Percentiles rank a stretch among this genome's conserved stretches.
Conservation (phyloP, 2,329 filamentous ascomycete genomes). For the Aspergillus aculeatinus region DNA sequence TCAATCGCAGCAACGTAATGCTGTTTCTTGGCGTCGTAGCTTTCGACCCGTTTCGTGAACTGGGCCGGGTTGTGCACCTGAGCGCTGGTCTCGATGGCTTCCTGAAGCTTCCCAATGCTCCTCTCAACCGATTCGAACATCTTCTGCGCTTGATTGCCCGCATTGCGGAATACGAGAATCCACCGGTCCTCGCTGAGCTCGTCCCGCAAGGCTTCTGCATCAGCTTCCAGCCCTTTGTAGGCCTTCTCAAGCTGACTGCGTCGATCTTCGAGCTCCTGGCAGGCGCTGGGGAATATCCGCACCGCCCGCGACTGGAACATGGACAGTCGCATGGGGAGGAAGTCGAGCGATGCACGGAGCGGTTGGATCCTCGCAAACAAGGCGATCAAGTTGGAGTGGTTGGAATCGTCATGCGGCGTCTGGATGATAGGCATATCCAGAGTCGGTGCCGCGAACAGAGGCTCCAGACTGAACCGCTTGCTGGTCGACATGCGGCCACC, state of each 20-base stretch:
- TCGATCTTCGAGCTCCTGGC: slow-evolving; percentile 79
- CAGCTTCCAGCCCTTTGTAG: slow-evolving; percentile 84
- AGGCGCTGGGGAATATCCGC: slow-evolving; percentile 81
- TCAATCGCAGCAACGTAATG: slow-evolving; percentile 95
- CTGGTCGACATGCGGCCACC: slow-evolving; percentile 54
- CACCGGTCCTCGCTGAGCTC: slow-evolving; percentile 94
- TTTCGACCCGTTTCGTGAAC: slow-evolving; percentile 82
- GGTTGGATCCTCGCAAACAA: slow-evolving; percentile 96
- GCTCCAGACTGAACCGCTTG: slow-evolving; percentile 67
- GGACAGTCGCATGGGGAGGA: slow-evolving; percentile 88
- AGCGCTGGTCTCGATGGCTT: slow-evolving; percentile 72
- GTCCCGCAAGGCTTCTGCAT: slow-evolving; percentile 83
- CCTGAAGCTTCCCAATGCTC: slow-evolving; percentile 77
- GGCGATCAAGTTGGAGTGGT: slow-evolving; percentile 78
- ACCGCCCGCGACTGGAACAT: slow-evolving; percentile 80
- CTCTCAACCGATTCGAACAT: slow-evolving; percentile 95
- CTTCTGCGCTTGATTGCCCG: slow-evolving; percentile 86
- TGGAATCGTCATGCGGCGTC: slow-evolving; percentile 75
- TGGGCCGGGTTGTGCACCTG: slow-evolving; percentile 69
- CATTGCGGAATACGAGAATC: slow-evolving; percentile 92
- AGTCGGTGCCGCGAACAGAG: slow-evolving; percentile 54
- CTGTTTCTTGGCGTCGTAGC: slow-evolving; percentile 89
- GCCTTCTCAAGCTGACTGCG: slow-evolving; percentile 73
- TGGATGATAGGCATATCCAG: slow-evolving; percentile 43
- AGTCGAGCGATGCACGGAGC: slow-evolving; percentile 86